A percentile compares a stretch with the other conserved stretches of the same genome.
Evolutionary conservation across 2,329 filamentous ascomycete species (phyloP).

Genomic region (Colletotrichum sp.): DNA sequence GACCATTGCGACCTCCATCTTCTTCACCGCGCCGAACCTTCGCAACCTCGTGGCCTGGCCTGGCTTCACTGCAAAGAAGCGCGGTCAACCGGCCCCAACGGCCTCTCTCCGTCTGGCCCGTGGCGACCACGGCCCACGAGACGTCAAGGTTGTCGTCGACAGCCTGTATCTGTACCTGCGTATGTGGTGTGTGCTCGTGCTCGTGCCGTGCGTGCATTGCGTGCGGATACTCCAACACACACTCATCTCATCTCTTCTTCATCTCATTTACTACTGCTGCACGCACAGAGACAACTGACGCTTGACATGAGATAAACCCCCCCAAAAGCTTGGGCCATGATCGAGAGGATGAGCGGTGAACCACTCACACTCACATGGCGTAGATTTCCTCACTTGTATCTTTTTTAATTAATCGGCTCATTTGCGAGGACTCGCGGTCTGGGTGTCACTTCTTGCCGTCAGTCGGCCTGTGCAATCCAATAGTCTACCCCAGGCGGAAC

Average conservation of each 20-base stretch:
- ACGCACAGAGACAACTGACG: not conserved
- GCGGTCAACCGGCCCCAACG: not conserved
- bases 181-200: not conserved
- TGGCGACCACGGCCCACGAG: not conserved
- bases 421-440: not conserved
- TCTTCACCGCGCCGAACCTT: not conserved
- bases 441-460: not conserved
- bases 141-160: not conserved
- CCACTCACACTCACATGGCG: not conserved
- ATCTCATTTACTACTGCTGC: not conserved
- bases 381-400: not conserved
- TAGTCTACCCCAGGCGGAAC: not conserved
- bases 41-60: not conserved
- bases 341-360: not conserved
- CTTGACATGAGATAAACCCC: not conserved
- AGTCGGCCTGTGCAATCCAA: not conserved
- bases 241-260: not conserved
- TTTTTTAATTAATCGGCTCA: not conserved
- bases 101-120: not conserved
- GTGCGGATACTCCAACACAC: not conserved
- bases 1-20: not conserved
- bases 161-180: not conserved
- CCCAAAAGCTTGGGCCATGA: not conserved
- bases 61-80: not conserved
- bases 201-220: not conserved